Conservation (phyloP, 2,329 filamentous ascomycete genomes). For the Cordyceps militaris region DNA sequence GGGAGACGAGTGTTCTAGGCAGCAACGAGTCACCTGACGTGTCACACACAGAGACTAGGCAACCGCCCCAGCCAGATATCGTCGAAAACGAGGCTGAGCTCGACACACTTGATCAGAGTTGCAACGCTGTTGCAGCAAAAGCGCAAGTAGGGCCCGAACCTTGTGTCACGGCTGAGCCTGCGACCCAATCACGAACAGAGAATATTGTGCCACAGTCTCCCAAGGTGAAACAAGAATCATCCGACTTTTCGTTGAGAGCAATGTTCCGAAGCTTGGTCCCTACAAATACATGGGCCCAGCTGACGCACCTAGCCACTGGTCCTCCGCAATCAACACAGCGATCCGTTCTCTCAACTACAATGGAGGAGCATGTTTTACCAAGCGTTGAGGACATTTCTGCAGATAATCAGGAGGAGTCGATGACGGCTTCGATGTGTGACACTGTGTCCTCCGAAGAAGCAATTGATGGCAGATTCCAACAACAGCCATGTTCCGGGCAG, state of each 20-base stretch:
- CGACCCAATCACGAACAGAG: slow-evolving; percentile 19
- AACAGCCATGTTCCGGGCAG: neutral
- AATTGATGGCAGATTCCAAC: neutral
- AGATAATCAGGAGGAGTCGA: neutral
- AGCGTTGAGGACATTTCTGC: neutral
- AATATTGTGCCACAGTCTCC: neutral
- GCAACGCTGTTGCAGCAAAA: neutral
- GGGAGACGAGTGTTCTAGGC: neutral
- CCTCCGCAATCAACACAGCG: neutral
- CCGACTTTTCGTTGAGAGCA: slow-evolving; percentile 18
- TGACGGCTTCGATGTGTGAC: neutral
- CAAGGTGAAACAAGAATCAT: neutral
- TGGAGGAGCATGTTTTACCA: neutral
- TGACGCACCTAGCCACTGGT: slow-evolving; percentile 13
- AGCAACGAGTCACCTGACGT: neutral
- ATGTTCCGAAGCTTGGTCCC: slow-evolving; percentile 21
- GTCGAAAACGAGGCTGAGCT: neutral
- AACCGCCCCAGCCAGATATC: neutral
- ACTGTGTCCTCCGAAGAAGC: neutral
- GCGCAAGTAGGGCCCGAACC: neutral
- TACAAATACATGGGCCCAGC: slow-evolving; percentile 20
- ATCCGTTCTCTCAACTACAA: neutral
- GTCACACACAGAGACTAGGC: neutral
- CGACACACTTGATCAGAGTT: neutral
- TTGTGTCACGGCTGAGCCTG: slow-evolving; percentile 20